phyloP scores from a whole-genome alignment of 257 asterid species.

The Solanum commersonii region DNA sequence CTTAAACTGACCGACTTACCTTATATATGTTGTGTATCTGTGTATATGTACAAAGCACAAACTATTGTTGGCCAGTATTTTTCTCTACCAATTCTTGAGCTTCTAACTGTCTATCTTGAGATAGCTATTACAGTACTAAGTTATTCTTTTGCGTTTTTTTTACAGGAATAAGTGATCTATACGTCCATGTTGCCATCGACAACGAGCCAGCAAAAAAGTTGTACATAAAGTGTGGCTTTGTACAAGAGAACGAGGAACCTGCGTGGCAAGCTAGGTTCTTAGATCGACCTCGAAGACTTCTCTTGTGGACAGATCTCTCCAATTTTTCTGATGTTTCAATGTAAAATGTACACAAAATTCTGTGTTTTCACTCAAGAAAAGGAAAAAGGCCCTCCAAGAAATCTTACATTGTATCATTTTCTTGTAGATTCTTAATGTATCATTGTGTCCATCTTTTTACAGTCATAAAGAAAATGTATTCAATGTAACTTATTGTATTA shows the following conservation, averaged over 20 bases:
- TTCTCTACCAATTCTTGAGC: not conserved
- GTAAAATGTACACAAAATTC: not conserved
- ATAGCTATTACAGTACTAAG: not conserved
- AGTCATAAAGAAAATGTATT: not conserved
- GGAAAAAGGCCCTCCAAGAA: not conserved
- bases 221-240: slow-evolving; percentile 76
- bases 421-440: not conserved
- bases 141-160: not conserved
- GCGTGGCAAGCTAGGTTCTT: slow-evolving; percentile 92
- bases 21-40: not conserved
- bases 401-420: not conserved
- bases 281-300: slow-evolving; percentile 85
- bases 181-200: slow-evolving; percentile 86
- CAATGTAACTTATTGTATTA: not conserved
- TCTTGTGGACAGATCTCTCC: slow-evolving; percentile 74
- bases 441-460: not conserved
- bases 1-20: not conserved
- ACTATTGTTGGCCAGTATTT: not conserved
- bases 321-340: slow-evolving; percentile 30
- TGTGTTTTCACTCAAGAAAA: not conserved
- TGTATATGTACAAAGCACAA: not conserved
- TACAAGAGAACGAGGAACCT: slow-evolving; percentile 77
- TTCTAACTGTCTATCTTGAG: not conserved
- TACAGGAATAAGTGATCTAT: slow-evolving; percentile 85
- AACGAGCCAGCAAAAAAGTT: slow-evolving; percentile 76